Evolutionary conservation across 2,329 filamentous ascomycete species (phyloP).

Genomic region (Penicillium glabrum): DNA sequence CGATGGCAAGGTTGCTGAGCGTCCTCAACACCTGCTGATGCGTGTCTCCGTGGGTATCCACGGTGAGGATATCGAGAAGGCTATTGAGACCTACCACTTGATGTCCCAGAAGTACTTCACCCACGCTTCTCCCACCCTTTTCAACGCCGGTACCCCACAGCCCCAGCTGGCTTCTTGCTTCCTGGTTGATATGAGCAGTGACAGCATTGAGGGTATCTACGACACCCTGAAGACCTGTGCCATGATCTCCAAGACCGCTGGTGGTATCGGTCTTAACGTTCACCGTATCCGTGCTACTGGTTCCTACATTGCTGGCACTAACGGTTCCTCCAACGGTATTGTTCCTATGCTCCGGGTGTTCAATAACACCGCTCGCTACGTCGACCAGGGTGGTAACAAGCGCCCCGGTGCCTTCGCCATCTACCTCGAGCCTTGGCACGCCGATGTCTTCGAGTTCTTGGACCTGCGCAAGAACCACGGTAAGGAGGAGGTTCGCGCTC

Average conservation of each 20-base stretch:
- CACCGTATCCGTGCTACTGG: conserved; percentile 97
- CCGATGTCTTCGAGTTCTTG: conserved; percentile 95
- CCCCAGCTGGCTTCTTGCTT: conserved; percentile 97
- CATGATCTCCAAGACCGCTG: conserved; percentile 99
- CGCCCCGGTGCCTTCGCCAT: conserved; percentile 97
- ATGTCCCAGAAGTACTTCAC: conserved; percentile 99
- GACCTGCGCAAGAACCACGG: conserved; percentile 99
- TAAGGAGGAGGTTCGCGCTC: conserved; percentile 95
- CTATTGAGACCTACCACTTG: conserved; percentile 96
- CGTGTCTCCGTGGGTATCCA: conserved; percentile 97
- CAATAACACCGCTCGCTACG: conserved; percentile 98
- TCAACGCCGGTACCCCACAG: conserved; percentile 95
- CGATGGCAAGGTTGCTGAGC: conserved; percentile 92
- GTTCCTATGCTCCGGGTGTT: conserved; percentile 98
- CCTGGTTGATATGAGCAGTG: conserved; percentile 98
- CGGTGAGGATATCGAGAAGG: conserved; percentile 90
- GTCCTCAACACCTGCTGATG: conserved; percentile 99
- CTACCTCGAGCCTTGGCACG: conserved; percentile 98
- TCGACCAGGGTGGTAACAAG: conserved; percentile 99
- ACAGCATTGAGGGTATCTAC: conserved; percentile 99
- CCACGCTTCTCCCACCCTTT: conserved; percentile 94
- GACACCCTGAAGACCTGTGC: conserved; percentile 99
- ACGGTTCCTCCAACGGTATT: conserved; percentile 96
- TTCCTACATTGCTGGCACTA: conserved; percentile 97
- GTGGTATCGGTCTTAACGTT: conserved; percentile 93